phyloP scores from a whole-genome alignment of 257 asterid species.

The Salvia splendens region DNA sequence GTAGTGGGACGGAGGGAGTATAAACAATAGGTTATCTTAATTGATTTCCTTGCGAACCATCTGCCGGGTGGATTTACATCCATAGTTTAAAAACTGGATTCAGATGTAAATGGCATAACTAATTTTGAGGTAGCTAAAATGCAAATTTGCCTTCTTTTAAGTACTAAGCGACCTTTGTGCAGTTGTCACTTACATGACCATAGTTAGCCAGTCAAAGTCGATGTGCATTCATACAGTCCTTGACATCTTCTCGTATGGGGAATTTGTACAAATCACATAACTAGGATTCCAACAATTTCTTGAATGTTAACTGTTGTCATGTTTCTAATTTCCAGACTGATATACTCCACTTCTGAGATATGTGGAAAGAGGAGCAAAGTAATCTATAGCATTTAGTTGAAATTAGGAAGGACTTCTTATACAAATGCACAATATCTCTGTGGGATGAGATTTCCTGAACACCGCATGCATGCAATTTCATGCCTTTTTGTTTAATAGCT shows the following conservation, averaged over 20 bases:
- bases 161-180: neutral
- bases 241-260: neutral
- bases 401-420: neutral
- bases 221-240: neutral
- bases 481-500: neutral
- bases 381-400: too few relatives aligned
- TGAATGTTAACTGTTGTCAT: neutral
- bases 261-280: neutral
- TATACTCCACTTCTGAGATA: neutral
- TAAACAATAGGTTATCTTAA: neutral
- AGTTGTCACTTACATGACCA: neutral
- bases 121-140: neutral
- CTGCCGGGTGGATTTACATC: too few relatives aligned
- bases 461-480: neutral
- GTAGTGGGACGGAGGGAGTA: too few relatives aligned
- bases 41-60: neutral
- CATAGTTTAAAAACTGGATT: neutral
- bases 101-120: neutral
- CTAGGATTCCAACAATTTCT: neutral
- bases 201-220: neutral
- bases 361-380: neutral
- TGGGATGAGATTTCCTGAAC: too few relatives aligned
- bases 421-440: neutral
- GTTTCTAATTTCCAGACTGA: neutral
- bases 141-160: neutral